A percentile compares a stretch with the other conserved stretches of the same genome.
Evolutionary conservation across 345 rosid species (phyloP).

Genomic region (Euphorbia pulcherrima): DNA sequence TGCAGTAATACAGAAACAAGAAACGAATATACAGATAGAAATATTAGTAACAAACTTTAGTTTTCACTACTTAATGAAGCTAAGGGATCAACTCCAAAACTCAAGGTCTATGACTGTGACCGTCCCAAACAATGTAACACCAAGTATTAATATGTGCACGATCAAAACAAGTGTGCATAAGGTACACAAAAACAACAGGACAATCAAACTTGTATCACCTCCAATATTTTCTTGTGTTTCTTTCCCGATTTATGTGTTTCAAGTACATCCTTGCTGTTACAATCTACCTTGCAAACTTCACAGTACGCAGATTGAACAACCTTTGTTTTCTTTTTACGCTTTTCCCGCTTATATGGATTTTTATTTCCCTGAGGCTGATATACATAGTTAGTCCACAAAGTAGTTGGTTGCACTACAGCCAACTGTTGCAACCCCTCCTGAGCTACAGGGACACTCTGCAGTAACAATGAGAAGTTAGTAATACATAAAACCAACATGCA

Average conservation of each 20-base stretch:
- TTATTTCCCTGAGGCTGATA: conserved; percentile 21
- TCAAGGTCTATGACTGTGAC: not conserved
- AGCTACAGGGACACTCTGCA: conserved; percentile 17
- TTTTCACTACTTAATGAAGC: not conserved
- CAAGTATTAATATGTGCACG: too few species aligned
- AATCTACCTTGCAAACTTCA: conserved; percentile 27
- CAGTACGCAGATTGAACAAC: conserved; percentile 24
- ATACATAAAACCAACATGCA: not conserved
- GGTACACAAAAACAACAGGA: not conserved
- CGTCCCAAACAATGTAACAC: too few species aligned
- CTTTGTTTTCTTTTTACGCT: conserved; percentile 24
- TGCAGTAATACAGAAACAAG: conserved; percentile 5
- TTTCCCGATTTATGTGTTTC: conserved; percentile 26
- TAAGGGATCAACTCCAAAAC: not conserved
- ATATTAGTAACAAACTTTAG: not conserved
- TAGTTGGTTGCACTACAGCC: conserved; percentile 18
- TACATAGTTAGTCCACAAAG: conserved; percentile 16
- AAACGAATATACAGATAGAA: not conserved
- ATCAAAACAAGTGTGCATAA: not conserved
- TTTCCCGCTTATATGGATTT: conserved; percentile 16
- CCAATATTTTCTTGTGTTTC: conserved; percentile 24
- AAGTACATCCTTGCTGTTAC: conserved; percentile 29
- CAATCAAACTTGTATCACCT: not conserved
- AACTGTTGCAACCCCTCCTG: conserved; percentile 20
- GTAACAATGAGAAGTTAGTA: conserved; percentile 1